phyloP scores from a whole-genome alignment of 768 basidiomycete species.

The Trametes coccinea region DNA sequence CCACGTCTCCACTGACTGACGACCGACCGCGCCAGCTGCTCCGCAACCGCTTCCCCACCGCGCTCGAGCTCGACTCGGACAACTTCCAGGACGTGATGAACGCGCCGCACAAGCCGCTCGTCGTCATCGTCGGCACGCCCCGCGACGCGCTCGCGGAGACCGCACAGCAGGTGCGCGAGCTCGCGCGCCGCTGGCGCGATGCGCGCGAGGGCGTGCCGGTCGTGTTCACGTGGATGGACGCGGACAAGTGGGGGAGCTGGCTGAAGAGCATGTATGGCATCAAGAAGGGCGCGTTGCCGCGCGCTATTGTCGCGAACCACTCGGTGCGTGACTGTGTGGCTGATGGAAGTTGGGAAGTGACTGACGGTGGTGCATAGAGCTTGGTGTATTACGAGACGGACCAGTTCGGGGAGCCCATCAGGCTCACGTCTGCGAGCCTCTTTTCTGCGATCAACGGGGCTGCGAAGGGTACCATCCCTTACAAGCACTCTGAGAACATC shows the following conservation, averaged over 20 bases:
- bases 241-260: constrained; percentile 82
- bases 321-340: constrained; percentile 51
- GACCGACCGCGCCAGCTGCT: constrained; percentile 13
- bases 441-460: constrained; percentile 73
- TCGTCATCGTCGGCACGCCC: constrained; percentile 68
- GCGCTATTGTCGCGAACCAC: constrained; percentile 80
- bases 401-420: constrained; percentile 51
- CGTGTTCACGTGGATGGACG: constrained; percentile 90
- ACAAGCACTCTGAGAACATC: constrained; percentile 69
- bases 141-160: constrained; percentile 25
- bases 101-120: constrained; percentile 68
- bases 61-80: constrained; percentile 71
- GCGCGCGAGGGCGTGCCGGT: constrained; percentile 49
- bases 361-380: constrained; percentile 41
- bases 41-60: constrained; percentile 68
- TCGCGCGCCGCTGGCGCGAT: constrained; percentile 53
- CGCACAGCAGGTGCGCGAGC: constrained; percentile 53
- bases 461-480: constrained; percentile 45
- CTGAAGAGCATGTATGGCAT: constrained; percentile 90
- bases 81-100: constrained; percentile 89
- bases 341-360: neutral
- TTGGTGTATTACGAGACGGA: constrained; percentile 79
- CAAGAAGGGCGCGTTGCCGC: constrained; percentile 32
- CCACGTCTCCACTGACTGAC: too few relatives aligned
- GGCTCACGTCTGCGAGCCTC: constrained; percentile 56